Percentiles rank a stretch among this genome's conserved stretches.
Conservation (phyloP, 768 basidiomycete genomes). For the Psilocybe subaeruginosa region DNA sequence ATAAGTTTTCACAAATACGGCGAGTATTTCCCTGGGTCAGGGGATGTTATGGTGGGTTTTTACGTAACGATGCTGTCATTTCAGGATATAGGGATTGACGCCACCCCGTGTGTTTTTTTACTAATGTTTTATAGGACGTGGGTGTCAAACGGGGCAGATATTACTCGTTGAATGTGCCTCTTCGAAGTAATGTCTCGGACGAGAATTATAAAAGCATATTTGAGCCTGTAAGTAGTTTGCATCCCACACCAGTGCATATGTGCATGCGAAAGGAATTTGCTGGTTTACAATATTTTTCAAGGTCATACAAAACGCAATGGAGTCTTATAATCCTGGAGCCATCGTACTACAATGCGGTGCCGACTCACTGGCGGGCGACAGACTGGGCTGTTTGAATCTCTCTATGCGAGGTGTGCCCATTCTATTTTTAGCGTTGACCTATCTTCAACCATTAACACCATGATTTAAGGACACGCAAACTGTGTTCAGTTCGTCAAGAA, state of each 20-base stretch:
- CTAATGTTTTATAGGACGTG: constrained; percentile 60
- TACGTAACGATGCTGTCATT: background rate
- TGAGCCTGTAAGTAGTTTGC: constrained; percentile 70
- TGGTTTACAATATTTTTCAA: constrained; percentile 27
- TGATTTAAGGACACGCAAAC: constrained; percentile 78
- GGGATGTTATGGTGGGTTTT: constrained; percentile 77
- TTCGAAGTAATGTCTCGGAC: constrained; percentile 94
- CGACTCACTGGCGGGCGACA: constrained; percentile 95
- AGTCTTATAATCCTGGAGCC: constrained; percentile 90
- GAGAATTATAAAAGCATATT: constrained; percentile 95
- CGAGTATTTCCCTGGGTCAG: constrained; percentile 98
- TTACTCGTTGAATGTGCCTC: constrained; percentile 92
- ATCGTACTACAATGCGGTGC: constrained; percentile 98
- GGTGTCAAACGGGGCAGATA: constrained; percentile 94
- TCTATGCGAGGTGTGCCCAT: constrained; percentile 80
- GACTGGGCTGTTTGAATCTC: constrained; percentile 92
- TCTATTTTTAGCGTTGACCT: background rate
- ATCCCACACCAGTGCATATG: background rate
- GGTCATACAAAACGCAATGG: constrained; percentile 94
- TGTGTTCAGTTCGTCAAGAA: constrained; percentile 97
- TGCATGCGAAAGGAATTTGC: too few relatives aligned
- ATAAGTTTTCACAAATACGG: constrained; percentile 98
- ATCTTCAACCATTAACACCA: background rate
- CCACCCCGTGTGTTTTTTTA: background rate
- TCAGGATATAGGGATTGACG: background rate